These are phyloP conservation scores for Aspergillus nanangensis DNA, from an alignment of 495 filamentous ascomycete species.

Conservation along the genomic window DNA sequence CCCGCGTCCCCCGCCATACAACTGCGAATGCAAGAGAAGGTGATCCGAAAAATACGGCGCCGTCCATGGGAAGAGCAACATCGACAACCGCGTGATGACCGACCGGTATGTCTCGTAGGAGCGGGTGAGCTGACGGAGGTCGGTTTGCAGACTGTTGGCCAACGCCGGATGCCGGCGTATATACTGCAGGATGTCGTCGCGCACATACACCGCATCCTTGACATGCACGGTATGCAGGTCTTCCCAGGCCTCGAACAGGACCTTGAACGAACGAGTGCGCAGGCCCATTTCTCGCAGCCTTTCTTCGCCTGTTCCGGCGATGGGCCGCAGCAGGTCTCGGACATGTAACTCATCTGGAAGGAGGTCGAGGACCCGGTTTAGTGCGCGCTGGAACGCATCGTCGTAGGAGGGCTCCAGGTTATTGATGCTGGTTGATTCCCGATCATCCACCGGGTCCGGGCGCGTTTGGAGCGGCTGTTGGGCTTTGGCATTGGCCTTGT, in stretches of 20 bases:
- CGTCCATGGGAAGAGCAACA: constrained; percentile 27
- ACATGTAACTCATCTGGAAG: constrained; percentile 8
- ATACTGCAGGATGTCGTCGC: constrained; percentile 20
- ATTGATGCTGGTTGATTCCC: too few species aligned
- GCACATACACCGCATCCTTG: constrained; percentile 5
- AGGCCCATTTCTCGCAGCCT: constrained; percentile 14
- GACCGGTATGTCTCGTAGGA: constrained; percentile 23
- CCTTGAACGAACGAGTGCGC: constrained; percentile 14
- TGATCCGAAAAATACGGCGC: constrained; percentile 27
- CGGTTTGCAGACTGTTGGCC: constrained; percentile 1
- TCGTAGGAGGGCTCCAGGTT: background rate
- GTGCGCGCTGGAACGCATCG: background rate
- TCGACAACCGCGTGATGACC: constrained; percentile 17
- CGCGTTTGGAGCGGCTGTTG: too few species aligned
- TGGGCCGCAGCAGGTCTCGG: constrained; percentile 4
- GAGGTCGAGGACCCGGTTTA: background rate
- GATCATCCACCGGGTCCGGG: background rate
- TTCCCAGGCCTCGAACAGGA: constrained; percentile 15
- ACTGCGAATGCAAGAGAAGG: constrained; percentile 20
- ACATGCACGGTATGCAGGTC: constrained; percentile 9
- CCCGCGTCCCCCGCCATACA: constrained; percentile 18
- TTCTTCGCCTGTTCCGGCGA: constrained; percentile 11
- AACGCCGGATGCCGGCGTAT: constrained; percentile 10
- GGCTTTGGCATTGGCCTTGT: too few species aligned
- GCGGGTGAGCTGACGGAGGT: constrained; percentile 15